phyloP scores from a whole-genome alignment of 108 stramenopile species.

The Schizochytrium sp. region DNA sequence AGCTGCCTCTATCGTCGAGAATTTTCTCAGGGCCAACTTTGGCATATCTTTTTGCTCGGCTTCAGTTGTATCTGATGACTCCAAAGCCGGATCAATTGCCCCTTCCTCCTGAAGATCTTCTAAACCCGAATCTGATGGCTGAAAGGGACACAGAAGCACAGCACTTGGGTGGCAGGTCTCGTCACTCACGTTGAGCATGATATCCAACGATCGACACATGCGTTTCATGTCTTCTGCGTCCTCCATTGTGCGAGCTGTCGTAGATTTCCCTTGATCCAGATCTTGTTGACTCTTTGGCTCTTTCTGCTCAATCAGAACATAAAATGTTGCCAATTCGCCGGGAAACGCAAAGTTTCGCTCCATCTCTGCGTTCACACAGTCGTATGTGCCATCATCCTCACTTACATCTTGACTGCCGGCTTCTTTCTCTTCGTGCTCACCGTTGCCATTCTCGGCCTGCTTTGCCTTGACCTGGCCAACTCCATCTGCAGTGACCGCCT shows the following conservation, averaged over 20 bases:
- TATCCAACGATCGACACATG: conserved; percentile 16
- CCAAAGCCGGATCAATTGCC: not conserved
- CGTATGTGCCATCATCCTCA: not conserved
- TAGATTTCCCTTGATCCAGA: not conserved
- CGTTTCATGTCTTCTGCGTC: conserved; percentile 37
- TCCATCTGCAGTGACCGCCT: not conserved
- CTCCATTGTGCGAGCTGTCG: not conserved
- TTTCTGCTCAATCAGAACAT: not conserved
- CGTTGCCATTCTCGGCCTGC: not conserved
- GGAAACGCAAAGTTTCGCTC: conserved; percentile 22
- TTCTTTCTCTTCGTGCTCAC: not conserved
- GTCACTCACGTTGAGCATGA: conserved; percentile 23
- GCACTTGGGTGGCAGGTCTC: conserved; percentile 5
- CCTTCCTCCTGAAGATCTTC: no score
- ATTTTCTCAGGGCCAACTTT: not conserved
- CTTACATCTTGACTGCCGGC: not conserved
- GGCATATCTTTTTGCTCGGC: not conserved
- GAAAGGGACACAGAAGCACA: not conserved
- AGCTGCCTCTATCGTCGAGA: no score
- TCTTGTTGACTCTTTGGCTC: not conserved
- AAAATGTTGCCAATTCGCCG: conserved; percentile 35
- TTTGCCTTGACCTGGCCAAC: not conserved
- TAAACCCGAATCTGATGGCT: not conserved
- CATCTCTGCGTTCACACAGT: not conserved
- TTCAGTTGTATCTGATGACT: not conserved